Evolutionary conservation across 768 basidiomycete species (phyloP).

Genomic region (Lepiota brunneoincarnata): DNA sequence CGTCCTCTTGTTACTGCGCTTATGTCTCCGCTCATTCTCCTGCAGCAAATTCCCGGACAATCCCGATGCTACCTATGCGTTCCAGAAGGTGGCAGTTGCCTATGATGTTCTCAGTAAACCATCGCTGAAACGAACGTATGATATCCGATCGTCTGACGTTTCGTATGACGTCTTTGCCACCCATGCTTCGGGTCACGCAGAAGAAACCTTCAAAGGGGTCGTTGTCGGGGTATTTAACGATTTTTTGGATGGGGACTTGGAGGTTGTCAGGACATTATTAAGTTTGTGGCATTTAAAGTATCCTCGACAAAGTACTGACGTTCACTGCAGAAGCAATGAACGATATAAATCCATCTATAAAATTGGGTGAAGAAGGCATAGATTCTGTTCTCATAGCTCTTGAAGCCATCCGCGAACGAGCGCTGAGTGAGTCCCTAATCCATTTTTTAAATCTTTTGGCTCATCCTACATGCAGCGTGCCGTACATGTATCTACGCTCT

Average conservation of each 20-base stretch:
- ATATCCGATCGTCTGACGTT: slow-evolving; percentile 46
- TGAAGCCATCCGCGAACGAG: slow-evolving; percentile 66
- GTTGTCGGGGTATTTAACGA: slow-evolving; percentile 75
- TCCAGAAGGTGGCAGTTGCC: slow-evolving; percentile 84
- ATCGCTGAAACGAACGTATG: slow-evolving; percentile 64
- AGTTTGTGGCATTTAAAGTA: slow-evolving; percentile 41
- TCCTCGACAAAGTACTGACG: neutral
- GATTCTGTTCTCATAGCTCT: slow-evolving; percentile 71
- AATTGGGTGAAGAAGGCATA: slow-evolving; percentile 76
- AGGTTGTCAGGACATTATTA: slow-evolving; percentile 74
- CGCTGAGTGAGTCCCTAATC: slow-evolving; percentile 55
- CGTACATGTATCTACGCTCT: slow-evolving; percentile 75
- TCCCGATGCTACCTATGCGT: slow-evolving; percentile 76
- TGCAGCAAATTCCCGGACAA: slow-evolving; percentile 77
- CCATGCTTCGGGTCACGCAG: slow-evolving; percentile 53
- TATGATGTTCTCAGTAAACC: slow-evolving; percentile 81
- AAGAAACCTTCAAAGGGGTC: slow-evolving; percentile 78
- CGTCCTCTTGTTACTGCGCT: slow-evolving; percentile 25
- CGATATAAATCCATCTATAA: slow-evolving; percentile 76
- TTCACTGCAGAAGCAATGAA: slow-evolving; percentile 60
- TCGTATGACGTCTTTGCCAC: slow-evolving; percentile 55
- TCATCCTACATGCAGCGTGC: slow-evolving; percentile 48
- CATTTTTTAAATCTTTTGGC: neutral
- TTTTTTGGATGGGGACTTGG: slow-evolving; percentile 84
- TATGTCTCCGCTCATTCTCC: neutral